Evolutionary conservation across 2,329 filamentous ascomycete genomes (phyloP).

Genomic region (Parascedosporium putredinis): DNA sequence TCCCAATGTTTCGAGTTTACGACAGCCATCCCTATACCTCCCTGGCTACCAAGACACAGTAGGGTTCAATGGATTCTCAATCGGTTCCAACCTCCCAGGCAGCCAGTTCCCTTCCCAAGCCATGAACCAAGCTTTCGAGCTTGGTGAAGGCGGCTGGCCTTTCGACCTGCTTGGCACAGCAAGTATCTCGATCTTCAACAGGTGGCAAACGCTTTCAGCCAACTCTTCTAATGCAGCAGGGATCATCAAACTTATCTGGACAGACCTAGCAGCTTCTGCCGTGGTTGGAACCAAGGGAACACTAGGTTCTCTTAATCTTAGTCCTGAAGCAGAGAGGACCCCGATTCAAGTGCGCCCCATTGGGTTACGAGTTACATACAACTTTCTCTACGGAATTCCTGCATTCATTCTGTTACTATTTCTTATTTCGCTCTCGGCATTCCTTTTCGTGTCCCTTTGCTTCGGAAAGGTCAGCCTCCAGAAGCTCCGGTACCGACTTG

Average conservation of each 20-base stretch:
- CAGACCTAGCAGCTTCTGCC: slow-evolving; percentile 23
- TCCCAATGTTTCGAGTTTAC: slow-evolving; percentile 8
- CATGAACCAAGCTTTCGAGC: slow-evolving; percentile 15
- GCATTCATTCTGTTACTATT: slow-evolving; percentile 11
- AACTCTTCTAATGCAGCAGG: slow-evolving; percentile 17
- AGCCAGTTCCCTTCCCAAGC: slow-evolving; percentile 20
- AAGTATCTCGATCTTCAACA: slow-evolving; percentile 26
- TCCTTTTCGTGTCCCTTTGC: slow-evolving; percentile 8
- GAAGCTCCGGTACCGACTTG: slow-evolving; percentile 11
- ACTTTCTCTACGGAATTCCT: slow-evolving; percentile 14
- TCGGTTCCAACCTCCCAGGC: slow-evolving; percentile 26
- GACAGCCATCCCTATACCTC: slow-evolving; percentile 1
- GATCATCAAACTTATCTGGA: slow-evolving; percentile 34
- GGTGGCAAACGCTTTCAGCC: slow-evolving; percentile 27
- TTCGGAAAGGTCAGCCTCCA: slow-evolving; percentile 10
- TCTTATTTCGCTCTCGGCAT: slow-evolving; percentile 10
- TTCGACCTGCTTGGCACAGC: slow-evolving; percentile 9
- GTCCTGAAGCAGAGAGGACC: slow-evolving; percentile 10
- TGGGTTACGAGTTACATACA: slow-evolving; percentile 14
- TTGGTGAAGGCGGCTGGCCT: slow-evolving; percentile 9
- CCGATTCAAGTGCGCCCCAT: slow-evolving; percentile 10
- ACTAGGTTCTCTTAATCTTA: slow-evolving; percentile 12
- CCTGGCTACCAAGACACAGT: background rate
- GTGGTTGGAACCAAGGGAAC: slow-evolving; percentile 15
- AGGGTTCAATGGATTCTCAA: too few relatives aligned